Percentiles rank a stretch among this genome's conserved stretches.
phyloP scores from a whole-genome alignment of 2,329 filamentous ascomycete species.

The Parastagonospora avenae region DNA sequence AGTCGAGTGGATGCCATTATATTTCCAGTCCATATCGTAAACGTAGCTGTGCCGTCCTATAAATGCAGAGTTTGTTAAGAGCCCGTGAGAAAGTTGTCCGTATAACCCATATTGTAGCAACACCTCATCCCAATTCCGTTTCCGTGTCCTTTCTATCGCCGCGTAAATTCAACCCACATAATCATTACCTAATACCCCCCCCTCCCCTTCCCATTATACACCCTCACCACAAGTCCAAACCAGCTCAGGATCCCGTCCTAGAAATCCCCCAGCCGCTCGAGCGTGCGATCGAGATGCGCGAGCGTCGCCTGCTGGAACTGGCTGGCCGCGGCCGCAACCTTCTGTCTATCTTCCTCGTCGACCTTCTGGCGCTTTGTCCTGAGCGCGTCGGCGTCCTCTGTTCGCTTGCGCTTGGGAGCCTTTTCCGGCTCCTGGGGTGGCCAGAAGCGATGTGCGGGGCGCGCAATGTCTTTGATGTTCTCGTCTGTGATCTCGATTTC shows the following conservation, averaged over 20 bases:
- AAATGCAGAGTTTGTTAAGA: too few relatives aligned
- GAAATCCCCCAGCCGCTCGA: conserved; percentile 2
- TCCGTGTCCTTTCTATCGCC: too few relatives aligned
- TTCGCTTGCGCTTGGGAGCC: conserved; percentile 14
- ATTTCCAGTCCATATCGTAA: too few relatives aligned
- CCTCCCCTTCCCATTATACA: too few relatives aligned
- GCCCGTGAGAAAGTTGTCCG: too few relatives aligned
- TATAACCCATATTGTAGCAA: too few relatives aligned
- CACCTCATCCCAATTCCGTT: too few relatives aligned
- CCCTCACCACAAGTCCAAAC: too few relatives aligned
- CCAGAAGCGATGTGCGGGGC: conserved; percentile 36
- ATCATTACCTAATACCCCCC: too few relatives aligned
- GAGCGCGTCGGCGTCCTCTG: not conserved
- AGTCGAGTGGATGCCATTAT: too few relatives aligned
- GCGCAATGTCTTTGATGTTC: conserved; percentile 17
- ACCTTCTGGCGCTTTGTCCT: not conserved
- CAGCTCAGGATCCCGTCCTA: not conserved
- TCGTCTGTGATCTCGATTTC: conserved; percentile 29
- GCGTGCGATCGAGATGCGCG: conserved; percentile 5
- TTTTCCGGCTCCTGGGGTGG: conserved; percentile 5
- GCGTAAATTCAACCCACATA: too few relatives aligned
- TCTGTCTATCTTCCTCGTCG: conserved; percentile 6
- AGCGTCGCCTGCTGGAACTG: conserved; percentile 3
- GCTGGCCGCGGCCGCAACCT: not conserved
- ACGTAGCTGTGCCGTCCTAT: too few relatives aligned